Evolutionary conservation across 192 early-diverging fungal genomes (phyloP).

Genomic region (Rhizophlyctis rosea): DNA sequence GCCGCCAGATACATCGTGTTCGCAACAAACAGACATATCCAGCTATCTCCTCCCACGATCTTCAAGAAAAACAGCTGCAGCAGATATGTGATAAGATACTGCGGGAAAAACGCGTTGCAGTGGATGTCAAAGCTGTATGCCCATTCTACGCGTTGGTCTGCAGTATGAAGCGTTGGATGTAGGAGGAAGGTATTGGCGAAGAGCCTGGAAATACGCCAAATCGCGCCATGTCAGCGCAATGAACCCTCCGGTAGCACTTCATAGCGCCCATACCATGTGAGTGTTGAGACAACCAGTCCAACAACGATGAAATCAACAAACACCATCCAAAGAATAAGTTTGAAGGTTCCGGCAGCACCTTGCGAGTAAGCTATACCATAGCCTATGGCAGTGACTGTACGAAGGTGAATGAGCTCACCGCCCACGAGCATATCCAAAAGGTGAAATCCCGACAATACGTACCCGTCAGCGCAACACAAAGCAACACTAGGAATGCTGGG

Average conservation of each 20-base stretch:
- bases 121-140: slow-evolving; percentile 96
- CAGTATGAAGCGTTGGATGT: slow-evolving; percentile 71
- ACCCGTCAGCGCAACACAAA: slow-evolving; percentile 64
- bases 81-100: slow-evolving; percentile 83
- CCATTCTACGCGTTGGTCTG: slow-evolving; percentile 91
- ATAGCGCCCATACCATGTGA: slow-evolving; percentile 60
- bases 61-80: slow-evolving; percentile 92
- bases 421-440: background rate
- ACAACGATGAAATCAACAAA: slow-evolving; percentile 77
- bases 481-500: slow-evolving; percentile 86
- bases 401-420: background rate
- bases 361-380: slow-evolving; percentile 77
- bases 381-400: slow-evolving; percentile 70
- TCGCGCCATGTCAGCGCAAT: background rate
- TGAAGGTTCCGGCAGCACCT: slow-evolving; percentile 64
- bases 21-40: slow-evolving; percentile 80
- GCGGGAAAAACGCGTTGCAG: slow-evolving; percentile 92
- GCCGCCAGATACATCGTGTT: slow-evolving; percentile 86
- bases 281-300: slow-evolving; percentile 66
- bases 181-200: slow-evolving; percentile 79
- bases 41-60: slow-evolving; percentile 70
- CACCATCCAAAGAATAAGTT: slow-evolving; percentile 76
- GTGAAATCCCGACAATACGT: slow-evolving; percentile 25
- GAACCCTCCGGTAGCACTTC: slow-evolving; percentile 6
- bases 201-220: slow-evolving; percentile 42